Conservation (phyloP, 805 yeast genomes). For the Starmerella davenportii region DNA sequence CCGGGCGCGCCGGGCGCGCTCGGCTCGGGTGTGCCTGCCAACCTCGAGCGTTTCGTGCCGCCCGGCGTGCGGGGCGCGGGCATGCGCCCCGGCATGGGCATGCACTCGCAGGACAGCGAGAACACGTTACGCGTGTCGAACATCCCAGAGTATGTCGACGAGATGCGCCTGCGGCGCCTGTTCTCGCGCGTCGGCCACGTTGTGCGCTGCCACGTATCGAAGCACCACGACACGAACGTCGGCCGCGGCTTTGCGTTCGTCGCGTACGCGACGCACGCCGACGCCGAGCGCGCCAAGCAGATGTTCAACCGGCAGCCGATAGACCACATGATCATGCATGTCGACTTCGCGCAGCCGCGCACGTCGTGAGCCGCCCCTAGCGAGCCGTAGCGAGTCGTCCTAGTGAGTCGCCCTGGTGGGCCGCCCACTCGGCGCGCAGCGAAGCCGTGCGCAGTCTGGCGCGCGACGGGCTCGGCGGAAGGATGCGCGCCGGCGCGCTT, state of each 20-base stretch:
- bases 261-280: conserved; percentile 38
- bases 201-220: conserved; percentile 65
- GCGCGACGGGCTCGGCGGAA: too few relatives aligned
- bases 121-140: conserved; percentile 81
- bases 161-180: conserved; percentile 56
- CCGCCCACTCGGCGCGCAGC: too few relatives aligned
- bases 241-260: conserved; percentile 94
- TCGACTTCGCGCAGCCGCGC: conserved; percentile 24
- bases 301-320: conserved; percentile 76
- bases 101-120: conserved; percentile 58
- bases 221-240: conserved; percentile 83
- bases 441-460: too few relatives aligned
- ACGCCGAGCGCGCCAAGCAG: conserved; percentile 65
- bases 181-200: conserved; percentile 53
- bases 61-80: conserved; percentile 38
- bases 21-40: conserved; percentile 18
- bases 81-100: conserved; percentile 23
- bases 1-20: conserved; percentile 15
- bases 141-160: conserved; percentile 70
- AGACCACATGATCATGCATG: conserved; percentile 60
- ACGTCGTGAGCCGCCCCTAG: too few relatives aligned
- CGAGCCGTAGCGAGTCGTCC: too few relatives aligned
- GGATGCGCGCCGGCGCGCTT: too few relatives aligned
- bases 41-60: conserved; percentile 34
- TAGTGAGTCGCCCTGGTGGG: too few relatives aligned